Evolutionary conservation across 2,329 filamentous ascomycete species (phyloP), one percentile per base, ranked within the genome.

Genomic region (Ambrosiella xylebori): DNA sequence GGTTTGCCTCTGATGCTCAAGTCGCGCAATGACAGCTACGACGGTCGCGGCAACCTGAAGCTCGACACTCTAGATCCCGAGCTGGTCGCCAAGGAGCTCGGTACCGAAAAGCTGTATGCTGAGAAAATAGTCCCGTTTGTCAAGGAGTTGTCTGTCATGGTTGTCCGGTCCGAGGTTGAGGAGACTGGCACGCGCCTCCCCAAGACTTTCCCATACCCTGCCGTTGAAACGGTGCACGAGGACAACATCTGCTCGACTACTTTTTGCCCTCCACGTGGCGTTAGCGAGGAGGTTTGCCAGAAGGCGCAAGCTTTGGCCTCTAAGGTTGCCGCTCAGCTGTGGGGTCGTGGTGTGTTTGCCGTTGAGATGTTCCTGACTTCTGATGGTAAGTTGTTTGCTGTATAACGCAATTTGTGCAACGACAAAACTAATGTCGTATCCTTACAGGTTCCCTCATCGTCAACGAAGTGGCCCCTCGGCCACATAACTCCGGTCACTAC

Each of bases 201-300:
- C 60, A 68, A 68, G 12, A 68, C 78, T 11, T 73, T 89, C 38
- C 81, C 90, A 3, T 97, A 93, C 67, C 90, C 93, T 0, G 85
- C 85, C 0, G 90, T 96, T 1, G 93, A 98, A 73, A 97, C 91
- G 0, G 79, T 97, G 37, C 93, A 98, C 65, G 88, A 96, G 70
- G 87, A 97, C 69, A 93, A 83, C 66, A 89, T 98, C 64, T 97
- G 93, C 78, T 93, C 94, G 64, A 83, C 90, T 63, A 88, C 91
- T 1, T 96, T 90, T 67, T 84, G 85, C 56, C 93, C 93, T 1
- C 87, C 91, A 1, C 79, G 90, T 41, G 76, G 79, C 6, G 82
- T 94, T 2, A 74, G 81, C 0, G 71, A 75, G 1, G 70, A 74
- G 1, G 75, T 85, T 44, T 78, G 79, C 61, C 70, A 80, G 63